These are phyloP conservation scores for Lasiosphaeria hispida DNA, from an alignment of 495 filamentous ascomycete genomes.

Conservation along the genomic window DNA sequence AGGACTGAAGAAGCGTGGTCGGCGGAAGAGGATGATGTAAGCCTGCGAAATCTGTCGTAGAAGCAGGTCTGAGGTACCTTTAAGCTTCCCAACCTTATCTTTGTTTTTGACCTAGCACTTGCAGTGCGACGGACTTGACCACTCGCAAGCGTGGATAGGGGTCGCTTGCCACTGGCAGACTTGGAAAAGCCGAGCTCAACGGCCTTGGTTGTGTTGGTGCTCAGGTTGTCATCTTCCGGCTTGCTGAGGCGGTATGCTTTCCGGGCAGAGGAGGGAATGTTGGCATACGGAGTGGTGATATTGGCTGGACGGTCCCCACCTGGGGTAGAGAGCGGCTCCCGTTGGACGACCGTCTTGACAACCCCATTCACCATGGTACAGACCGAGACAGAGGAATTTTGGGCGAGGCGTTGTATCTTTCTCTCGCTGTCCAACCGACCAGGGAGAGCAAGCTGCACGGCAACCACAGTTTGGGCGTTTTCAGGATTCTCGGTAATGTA, in stretches of 20 bases:
- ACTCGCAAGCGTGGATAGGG: not conserved
- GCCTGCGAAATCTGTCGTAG: too few species aligned
- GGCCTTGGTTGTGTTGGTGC: too few species aligned
- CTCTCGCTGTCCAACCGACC: not conserved
- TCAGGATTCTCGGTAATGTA: not conserved
- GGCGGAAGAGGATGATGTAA: too few species aligned
- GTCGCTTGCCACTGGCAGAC: too few species aligned
- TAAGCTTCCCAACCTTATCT: too few species aligned
- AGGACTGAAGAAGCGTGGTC: too few species aligned
- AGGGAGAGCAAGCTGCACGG: not conserved
- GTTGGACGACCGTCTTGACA: not conserved
- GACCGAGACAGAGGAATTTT: constrained; percentile 5
- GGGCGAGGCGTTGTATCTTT: not conserved
- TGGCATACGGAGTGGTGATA: constrained; percentile 8
- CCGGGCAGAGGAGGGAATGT: not conserved
- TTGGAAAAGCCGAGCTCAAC: too few species aligned
- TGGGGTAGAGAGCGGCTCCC: constrained; percentile 10
- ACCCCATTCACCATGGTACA: not conserved
- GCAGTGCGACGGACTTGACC: too few species aligned
- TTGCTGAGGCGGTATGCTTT: not conserved
- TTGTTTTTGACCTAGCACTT: too few species aligned
- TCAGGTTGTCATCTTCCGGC: not conserved
- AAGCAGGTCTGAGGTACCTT: too few species aligned
- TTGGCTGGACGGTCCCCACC: constrained; percentile 4
- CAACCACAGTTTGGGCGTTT: not conserved